These are phyloP conservation scores for Cladosporium sp. DNA, from an alignment of 2,329 filamentous ascomycete species.

Conservation along the genomic window DNA sequence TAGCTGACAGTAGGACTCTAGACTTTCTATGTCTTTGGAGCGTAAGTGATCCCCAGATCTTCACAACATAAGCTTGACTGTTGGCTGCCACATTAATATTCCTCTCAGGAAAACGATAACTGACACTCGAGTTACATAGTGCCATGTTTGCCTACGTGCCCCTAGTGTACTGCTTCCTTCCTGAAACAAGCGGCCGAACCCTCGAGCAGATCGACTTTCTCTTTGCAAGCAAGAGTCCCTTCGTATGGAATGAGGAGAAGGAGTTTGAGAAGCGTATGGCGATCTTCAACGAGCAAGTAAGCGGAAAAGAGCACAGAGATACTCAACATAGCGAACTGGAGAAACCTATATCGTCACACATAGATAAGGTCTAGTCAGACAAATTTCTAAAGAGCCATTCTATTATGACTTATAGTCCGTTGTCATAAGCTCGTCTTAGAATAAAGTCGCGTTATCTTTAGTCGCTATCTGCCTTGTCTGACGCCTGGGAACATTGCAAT, in stretches of 20 bases:
- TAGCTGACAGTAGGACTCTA: neutral
- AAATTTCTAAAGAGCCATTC: neutral
- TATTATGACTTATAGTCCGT: neutral
- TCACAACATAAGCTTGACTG: neutral
- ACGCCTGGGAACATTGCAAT: neutral
- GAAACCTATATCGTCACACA: neutral
- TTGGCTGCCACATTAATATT: neutral
- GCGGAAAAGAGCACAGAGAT: neutral
- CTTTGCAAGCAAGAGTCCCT: conserved; percentile 23
- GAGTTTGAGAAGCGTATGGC: conserved; percentile 10
- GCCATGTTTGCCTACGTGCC: conserved; percentile 22
- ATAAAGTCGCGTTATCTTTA: neutral
- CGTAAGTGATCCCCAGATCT: conserved; percentile 4
- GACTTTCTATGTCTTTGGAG: conserved; percentile 7
- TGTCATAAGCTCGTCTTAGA: neutral
- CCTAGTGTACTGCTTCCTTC: conserved; percentile 23
- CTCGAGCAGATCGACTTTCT: conserved; percentile 27
- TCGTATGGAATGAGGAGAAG: conserved; percentile 25
- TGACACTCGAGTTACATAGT: conserved; percentile 21
- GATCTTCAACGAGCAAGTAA: conserved; percentile 3
- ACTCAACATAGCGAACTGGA: neutral
- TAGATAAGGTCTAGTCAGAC: conserved; percentile 1
- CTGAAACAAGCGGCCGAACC: conserved; percentile 25
- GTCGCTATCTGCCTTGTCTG: neutral
- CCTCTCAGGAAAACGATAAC: conserved; percentile 1